phyloP scores from a whole-genome alignment of 2,329 filamentous ascomycete species.

The Thermothelomyces thermophilus region DNA sequence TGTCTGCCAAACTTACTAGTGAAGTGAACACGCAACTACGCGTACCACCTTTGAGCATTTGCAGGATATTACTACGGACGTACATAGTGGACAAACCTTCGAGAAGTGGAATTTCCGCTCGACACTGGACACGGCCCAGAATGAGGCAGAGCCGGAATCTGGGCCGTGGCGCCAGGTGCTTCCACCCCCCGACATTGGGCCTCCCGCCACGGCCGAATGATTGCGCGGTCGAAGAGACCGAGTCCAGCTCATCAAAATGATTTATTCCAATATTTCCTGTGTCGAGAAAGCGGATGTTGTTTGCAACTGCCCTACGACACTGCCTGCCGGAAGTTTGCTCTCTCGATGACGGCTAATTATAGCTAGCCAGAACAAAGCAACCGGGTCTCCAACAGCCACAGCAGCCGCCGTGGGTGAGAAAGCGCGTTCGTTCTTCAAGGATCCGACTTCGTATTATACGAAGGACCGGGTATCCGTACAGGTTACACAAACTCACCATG shows the following conservation, averaged over 20 bases:
- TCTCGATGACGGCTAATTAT: constrained; percentile 1
- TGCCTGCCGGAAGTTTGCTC: constrained; percentile 5
- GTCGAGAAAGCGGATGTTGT: background rate
- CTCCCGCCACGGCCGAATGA: background rate
- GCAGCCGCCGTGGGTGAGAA: background rate
- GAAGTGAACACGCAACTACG: too few relatives aligned
- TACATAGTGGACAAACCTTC: too few relatives aligned
- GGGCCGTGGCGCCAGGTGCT: background rate
- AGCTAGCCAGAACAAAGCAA: background rate
- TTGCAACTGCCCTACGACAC: constrained; percentile 6
- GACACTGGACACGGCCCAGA: too few relatives aligned
- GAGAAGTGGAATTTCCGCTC: background rate
- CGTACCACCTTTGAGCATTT: too few relatives aligned
- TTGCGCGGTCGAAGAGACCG: too few relatives aligned
- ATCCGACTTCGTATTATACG: constrained; percentile 5
- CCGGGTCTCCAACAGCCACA: background rate
- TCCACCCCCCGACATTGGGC: background rate
- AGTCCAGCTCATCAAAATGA: too few relatives aligned
- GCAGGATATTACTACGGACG: too few relatives aligned
- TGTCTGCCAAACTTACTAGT: too few relatives aligned
- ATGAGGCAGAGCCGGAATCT: background rate
- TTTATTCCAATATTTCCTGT: too few relatives aligned
- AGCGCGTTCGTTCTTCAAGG: background rate
- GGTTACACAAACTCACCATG: too few relatives aligned
- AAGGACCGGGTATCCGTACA: too few relatives aligned